Evolutionary conservation across 129 eudicot species (phyloP).

Genomic region (Flaveria brownii): DNA sequence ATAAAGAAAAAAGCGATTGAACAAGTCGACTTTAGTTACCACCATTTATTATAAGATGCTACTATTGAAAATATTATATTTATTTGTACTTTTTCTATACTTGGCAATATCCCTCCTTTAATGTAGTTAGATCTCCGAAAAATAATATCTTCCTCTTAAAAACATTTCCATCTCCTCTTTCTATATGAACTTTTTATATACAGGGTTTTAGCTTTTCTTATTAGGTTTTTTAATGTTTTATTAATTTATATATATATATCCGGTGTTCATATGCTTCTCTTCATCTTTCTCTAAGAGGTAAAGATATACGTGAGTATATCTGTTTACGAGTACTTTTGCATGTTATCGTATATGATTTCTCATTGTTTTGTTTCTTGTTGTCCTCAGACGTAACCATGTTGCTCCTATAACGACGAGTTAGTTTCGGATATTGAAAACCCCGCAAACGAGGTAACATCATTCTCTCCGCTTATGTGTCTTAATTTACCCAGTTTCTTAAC

Average conservation of each 20-base stretch:
- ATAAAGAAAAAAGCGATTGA: not conserved
- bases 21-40: not conserved
- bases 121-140: constrained; percentile 31
- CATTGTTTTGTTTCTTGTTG: not conserved
- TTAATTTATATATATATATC: not conserved
- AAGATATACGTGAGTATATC: not conserved
- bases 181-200: constrained; percentile 15
- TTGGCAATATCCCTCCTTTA: constrained; percentile 29
- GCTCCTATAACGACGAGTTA: constrained; percentile 5
- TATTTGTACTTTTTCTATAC: constrained; percentile 23
- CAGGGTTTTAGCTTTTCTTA: not conserved
- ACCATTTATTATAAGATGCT: not conserved
- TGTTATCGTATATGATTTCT: not conserved
- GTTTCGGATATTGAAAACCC: constrained; percentile 9
- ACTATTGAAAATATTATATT: not conserved
- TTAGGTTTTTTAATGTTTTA: constrained; percentile 20
- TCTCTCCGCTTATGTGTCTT: no score
- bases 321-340: not conserved
- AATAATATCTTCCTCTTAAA: constrained; percentile 18
- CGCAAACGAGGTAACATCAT: constrained; percentile 16
- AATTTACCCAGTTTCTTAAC: no score
- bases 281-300: constrained; percentile 10
- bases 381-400: constrained; percentile 19
- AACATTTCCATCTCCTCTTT: constrained; percentile 21
- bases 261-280: constrained; percentile 2